Base-by-base conservation (phyloP, 176 grass and related monocot genomes). In the Pontederia crassipes region DNA sequence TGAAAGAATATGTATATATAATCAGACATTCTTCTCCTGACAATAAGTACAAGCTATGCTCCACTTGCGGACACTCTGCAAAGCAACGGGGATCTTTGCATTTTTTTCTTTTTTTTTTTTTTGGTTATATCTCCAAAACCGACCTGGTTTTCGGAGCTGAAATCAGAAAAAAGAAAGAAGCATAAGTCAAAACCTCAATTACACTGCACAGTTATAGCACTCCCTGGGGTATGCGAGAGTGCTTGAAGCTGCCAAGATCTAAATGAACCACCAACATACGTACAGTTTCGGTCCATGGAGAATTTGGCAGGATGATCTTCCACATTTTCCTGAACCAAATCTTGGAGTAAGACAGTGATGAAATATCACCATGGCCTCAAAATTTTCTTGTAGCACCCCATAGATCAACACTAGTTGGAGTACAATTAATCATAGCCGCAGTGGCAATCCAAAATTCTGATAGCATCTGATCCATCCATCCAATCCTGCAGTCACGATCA, bases 401-500 rank as follows among this genome's bases (percentile, higher is more conserved):
- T 16, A 13, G 1, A 6, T 0, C 13, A 18, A 12, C 13, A 35
- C 4, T 35, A 4, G 0, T 59, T 11, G 12, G 12, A 27, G 24
- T 4, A 50, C 55, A 58, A 75, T 64, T 53, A 75, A 12, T 84
- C 77, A 95, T 64, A 81, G 71, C 57, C 73, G 67, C 9, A 74
- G 68, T 18, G 86, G 83, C 58, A 95, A 72, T 45, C 90, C 90
- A 59, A 81, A 95, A 77, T 95, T 95, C 69, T 89, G 90, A 68
- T 86, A 95, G 49, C 64, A 85, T 66, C 80, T 83, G 64, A 95
- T 84, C 72, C 48, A 29, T 35, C 90, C 90, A 1, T 95, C 90
- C 86, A 77, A 84, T 54, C 90, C 90, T 4, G 86, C 90, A 56
- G 90, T 89, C 9, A 95, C 74, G 58, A 95, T 84, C 52, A 95